Evolutionary conservation across 2,329 filamentous ascomycete species (phyloP), one percentile per base, ranked within the genome.

Genomic region (Penicillium carneum): DNA sequence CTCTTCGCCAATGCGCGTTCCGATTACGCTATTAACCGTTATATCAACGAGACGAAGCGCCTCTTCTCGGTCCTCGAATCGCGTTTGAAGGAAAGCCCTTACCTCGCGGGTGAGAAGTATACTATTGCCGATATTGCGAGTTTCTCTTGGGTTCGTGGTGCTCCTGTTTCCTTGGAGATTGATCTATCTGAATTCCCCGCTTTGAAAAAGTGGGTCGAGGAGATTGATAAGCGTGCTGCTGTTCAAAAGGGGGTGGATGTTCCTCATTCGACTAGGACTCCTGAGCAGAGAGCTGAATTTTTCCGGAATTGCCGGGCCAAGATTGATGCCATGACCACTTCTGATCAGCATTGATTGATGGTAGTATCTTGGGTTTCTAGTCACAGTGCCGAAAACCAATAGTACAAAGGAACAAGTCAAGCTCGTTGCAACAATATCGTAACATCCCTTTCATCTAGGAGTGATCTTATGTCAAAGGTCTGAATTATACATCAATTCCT

Each of bases 41-140:
- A 82, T 63, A 74, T 79, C 41, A 79, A 80, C 31, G 82, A 84
- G 68, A 82, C 81, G 4, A 81, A 79, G 63, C 77, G 82, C 4
- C 72, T 84, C 4, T 83, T 80, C 64, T 71, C 74, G 20, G 80
- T 84, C 14, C 75, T 84, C 5, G 78, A 84, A 33, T 74, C 75
- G 31, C 75, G 79, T 0, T 70, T 84, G 4, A 62, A 68, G 43
- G 73, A 76, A 31, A 77, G 76, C 8, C 71, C 79, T 4, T 84
- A 80, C 72, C 69, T 83, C 1, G 80, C 81, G 0, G 81, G 81
- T 0, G 66, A 74, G 33, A 82, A 81, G 62, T 82, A 79, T 61
- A 82, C 77, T 1, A 81, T 83, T 62, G 81, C 81, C 10, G 81
- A 84, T 63, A 76, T 83, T 46, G 78, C 80, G 11, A 79, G 72